phyloP scores from a whole-genome alignment of 345 rosid genomes.

The Raphanus raphanistrum region DNA sequence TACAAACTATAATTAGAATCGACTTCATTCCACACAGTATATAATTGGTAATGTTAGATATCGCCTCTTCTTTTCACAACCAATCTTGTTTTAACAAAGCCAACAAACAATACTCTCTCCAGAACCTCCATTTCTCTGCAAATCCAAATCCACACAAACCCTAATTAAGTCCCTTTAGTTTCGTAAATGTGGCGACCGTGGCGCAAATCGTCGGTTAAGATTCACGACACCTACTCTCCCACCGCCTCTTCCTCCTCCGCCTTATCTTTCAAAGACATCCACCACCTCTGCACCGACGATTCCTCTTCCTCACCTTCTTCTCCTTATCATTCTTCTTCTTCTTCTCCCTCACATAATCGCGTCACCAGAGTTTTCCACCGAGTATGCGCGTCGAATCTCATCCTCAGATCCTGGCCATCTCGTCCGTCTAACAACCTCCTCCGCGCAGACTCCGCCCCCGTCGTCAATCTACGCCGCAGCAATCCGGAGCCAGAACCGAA shows the following conservation, averaged over 20 bases:
- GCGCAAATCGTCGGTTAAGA: conserved; percentile 58
- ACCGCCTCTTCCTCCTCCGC: conserved; percentile 42
- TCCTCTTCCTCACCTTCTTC: conserved; percentile 35
- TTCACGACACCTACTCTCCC: conserved; percentile 43
- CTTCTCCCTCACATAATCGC: conserved; percentile 25
- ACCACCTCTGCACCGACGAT: conserved; percentile 53
- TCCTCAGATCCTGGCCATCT: conserved; percentile 51
- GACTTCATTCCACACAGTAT: not conserved
- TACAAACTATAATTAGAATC: conserved; percentile 27
- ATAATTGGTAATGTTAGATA: conserved; percentile 23
- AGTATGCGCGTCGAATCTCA: conserved; percentile 47
- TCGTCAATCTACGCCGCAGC: not conserved
- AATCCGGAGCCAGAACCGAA: conserved; percentile 17
- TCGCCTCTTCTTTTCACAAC: conserved; percentile 18
- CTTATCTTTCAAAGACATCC: conserved; percentile 75
- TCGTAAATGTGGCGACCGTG: conserved; percentile 90
- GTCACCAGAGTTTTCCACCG: conserved; percentile 60
- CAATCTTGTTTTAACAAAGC: not conserved
- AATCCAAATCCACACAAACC: conserved; percentile 33
- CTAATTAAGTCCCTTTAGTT: conserved; percentile 9
- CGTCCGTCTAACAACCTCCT: conserved; percentile 28
- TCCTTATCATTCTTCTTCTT: not conserved
- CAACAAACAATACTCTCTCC: not conserved
- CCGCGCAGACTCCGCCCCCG: conserved; percentile 24
- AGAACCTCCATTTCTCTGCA: conserved; percentile 31